Base-by-base conservation (phyloP, 1,139 yeast genomes). In the Blastobotrys ciferrii region DNA sequence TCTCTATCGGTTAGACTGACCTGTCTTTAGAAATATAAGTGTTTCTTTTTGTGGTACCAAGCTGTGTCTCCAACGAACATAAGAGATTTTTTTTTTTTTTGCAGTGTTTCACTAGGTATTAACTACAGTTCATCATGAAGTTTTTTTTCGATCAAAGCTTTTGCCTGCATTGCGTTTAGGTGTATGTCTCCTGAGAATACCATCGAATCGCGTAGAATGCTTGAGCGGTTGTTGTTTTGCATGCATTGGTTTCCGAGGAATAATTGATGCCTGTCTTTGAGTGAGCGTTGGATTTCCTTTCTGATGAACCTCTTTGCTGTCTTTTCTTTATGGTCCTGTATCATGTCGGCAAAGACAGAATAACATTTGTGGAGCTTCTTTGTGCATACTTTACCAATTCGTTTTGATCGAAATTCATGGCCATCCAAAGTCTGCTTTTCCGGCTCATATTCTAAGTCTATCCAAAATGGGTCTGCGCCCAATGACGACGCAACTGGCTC, bases 181-280 rank as follows among this genome's bases (percentile, higher is more conserved):
- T 33, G 38, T 12, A n/a, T 13, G 20, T 33, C 38, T 33, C 38
- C 38, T 4, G 38, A 33, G 12, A 33, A 33, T 17, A 33, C 38
- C 38, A 33, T 33, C 20, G 38, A 13, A 13, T 33, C 38, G 15
- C 6, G 35, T 7, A 12, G 11, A 9, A n/a, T 5, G 5, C 13
- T 32, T n/a, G 5, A 4, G 6, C 13, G 11, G 14, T 12, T 32
- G 5, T 33, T 33, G 20, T 12, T n/a, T 4, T 17, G 38, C 7
- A 17, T 6, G 5, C 19, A 12, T 4, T 6, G 7, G 20, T 7
- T 6, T 5, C 15, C 38, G 18, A 33, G 7, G 12, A 33, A 33
- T 3, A 33, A 12, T 15, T 33, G 20, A 17, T 33, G 38, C 20
- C 17, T 33, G 12, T 33, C 38, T 7, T 15, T 33, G 19, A 33